These are phyloP conservation scores for Teratosphaeria epicoccoides DNA, from an alignment of 2,329 filamentous ascomycete genomes.

Conservation along the genomic window DNA sequence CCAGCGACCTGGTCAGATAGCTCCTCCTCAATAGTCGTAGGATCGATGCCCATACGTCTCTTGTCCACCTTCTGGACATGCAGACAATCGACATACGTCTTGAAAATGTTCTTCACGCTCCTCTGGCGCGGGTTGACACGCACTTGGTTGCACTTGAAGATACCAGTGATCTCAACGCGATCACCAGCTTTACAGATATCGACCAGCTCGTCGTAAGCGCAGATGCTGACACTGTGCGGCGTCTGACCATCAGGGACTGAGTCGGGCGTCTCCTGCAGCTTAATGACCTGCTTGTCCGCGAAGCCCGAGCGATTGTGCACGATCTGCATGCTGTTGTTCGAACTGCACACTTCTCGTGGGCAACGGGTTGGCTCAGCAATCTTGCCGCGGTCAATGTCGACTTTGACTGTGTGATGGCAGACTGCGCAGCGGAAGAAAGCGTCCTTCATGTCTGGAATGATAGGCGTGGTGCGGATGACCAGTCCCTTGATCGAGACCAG, in stretches of 20 bases:
- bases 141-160: conserved; percentile 90
- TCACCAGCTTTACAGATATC: conserved; percentile 98
- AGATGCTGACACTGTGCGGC: conserved; percentile 91
- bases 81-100: conserved; percentile 91
- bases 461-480: conserved; percentile 87
- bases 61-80: conserved; percentile 96
- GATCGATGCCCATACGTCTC: conserved; percentile 83
- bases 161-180: conserved; percentile 86
- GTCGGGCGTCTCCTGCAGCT: conserved; percentile 94
- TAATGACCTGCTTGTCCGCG: conserved; percentile 96
- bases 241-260: conserved; percentile 91
- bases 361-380: conserved; percentile 91
- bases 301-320: conserved; percentile 93
- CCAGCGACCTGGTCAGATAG: conserved; percentile 62
- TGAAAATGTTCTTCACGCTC: conserved; percentile 89
- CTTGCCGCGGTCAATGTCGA: conserved; percentile 88
- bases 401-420: conserved; percentile 82
- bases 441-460: conserved; percentile 98
- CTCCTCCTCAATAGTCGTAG: conserved; percentile 76
- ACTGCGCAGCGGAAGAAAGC: conserved; percentile 94
- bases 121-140: conserved; percentile 88
- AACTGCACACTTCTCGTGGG: conserved; percentile 67
- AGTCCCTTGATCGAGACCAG: conserved; percentile 90
- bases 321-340: conserved; percentile 95
- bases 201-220: conserved; percentile 91